A percentile compares a stretch with the other conserved stretches of the same genome.
Evolutionary conservation across 1,139 yeast genomes (phyloP).

Genomic region (Scheffersomyces insectosa): DNA sequence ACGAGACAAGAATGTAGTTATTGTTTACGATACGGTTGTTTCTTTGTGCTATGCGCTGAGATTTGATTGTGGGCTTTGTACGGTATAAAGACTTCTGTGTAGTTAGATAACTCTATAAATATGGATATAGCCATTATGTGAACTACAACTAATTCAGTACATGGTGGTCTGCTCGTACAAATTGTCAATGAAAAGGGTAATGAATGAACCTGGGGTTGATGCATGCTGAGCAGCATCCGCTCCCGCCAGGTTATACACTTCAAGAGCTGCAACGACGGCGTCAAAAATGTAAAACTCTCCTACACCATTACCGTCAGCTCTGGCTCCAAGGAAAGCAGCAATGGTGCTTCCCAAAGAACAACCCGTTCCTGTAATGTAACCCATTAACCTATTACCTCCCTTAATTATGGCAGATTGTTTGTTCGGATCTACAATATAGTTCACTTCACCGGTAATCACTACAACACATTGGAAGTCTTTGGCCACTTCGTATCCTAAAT

Average conservation of each 20-base stretch:
- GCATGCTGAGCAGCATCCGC: conserved; percentile 43
- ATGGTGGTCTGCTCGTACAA: conserved; percentile 25
- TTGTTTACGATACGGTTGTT: no score
- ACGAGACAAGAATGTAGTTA: no score
- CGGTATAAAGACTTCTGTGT: neutral
- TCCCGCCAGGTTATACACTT: conserved; percentile 68
- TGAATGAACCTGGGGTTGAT: conserved; percentile 54
- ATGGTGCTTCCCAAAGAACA: conserved; percentile 80
- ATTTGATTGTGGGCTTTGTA: no score
- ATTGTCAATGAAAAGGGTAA: conserved; percentile 46
- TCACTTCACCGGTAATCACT: conserved; percentile 58
- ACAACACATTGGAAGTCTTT: conserved; percentile 58
- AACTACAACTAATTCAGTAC: neutral
- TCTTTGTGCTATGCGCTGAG: no score
- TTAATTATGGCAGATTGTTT: conserved; percentile 21
- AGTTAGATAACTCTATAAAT: neutral
- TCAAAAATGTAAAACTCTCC: conserved; percentile 25
- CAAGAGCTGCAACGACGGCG: conserved; percentile 61
- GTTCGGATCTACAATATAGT: conserved; percentile 27
- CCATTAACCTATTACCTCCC: conserved; percentile 73
- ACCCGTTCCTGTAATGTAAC: conserved; percentile 83
- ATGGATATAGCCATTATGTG: neutral
- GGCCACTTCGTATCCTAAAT: conserved; percentile 56
- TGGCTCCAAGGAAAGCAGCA: conserved; percentile 58
- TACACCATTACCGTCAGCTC: conserved; percentile 21